These are phyloP conservation scores for Suillus placidus DNA, from an alignment of 768 basidiomycete genomes.

Conservation along the genomic window DNA sequence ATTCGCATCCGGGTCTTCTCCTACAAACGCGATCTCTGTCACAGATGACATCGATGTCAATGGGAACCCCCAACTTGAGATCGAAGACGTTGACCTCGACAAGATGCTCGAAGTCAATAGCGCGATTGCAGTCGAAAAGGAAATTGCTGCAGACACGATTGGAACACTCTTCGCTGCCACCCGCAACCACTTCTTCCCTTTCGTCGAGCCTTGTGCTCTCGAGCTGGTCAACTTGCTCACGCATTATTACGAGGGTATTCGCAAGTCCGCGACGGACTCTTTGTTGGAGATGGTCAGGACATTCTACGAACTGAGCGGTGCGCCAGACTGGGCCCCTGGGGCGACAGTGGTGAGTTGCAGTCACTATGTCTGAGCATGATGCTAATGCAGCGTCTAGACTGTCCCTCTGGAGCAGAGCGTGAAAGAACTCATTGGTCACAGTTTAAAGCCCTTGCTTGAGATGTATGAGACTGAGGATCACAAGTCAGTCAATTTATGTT, in stretches of 20 bases:
- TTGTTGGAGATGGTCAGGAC: constrained; percentile 87
- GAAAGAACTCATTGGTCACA: constrained; percentile 75
- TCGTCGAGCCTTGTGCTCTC: constrained; percentile 78
- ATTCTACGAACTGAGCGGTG: constrained; percentile 87
- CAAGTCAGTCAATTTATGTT: constrained; percentile 68
- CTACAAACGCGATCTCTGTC: constrained; percentile 67
- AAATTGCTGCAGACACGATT: constrained; percentile 96
- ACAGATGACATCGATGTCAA: constrained; percentile 57
- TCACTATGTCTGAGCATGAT: neutral
- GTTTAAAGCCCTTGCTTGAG: constrained; percentile 74
- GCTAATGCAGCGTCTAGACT: constrained; percentile 32
- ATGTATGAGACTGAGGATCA: constrained; percentile 96
- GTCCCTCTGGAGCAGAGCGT: constrained; percentile 67
- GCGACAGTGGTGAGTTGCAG: constrained; percentile 53
- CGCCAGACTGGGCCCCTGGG: constrained; percentile 83
- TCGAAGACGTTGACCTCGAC: constrained; percentile 81
- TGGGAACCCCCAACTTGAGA: constrained; percentile 60
- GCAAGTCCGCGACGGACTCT: constrained; percentile 89
- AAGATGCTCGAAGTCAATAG: constrained; percentile 92
- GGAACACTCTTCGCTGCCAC: constrained; percentile 88
- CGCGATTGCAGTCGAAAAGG: constrained; percentile 98
- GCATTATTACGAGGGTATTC: constrained; percentile 97
- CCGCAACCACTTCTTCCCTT: constrained; percentile 85
- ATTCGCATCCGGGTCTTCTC: constrained; percentile 75
- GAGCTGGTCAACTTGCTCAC: constrained; percentile 77